Evolutionary conservation across 2,329 filamentous ascomycete species (phyloP), one percentile per base, ranked within the genome.

Genomic region (Verticillium longisporum): DNA sequence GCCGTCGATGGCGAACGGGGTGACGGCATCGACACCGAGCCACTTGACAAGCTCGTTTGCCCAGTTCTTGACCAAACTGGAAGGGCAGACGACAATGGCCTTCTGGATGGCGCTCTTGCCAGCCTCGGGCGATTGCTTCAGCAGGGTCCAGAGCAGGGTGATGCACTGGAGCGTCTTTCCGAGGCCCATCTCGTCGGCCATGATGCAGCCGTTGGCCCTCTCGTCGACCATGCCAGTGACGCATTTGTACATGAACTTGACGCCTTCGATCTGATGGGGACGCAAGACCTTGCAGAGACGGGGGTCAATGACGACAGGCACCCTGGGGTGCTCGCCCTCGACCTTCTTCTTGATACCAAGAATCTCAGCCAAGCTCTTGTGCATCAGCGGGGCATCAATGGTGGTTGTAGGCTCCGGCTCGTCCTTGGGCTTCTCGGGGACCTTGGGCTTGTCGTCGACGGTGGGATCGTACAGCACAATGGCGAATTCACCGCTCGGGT

Each of bases 101-200:
- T 99, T 99, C 68, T 97, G 91, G 55, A 99, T 97, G 0, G 92
- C 96, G 0, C 90, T 77, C 72, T 93, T 97, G 21, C 95, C 95
- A n/a, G 94, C 92, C 50, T 97, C 92, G 0, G 95, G 91, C 0
- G 93, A 96, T 71, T 99, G 95, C 73, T 97, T 98, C 15, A 99
- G 78, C 1, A 99, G 77, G 1, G 95, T 99, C 95, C 95, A 99
- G 81, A 99, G 88, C 57, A 99, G 83, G 0, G 95, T 86, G 69
- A 99, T 99, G 74, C 95, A 99, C 79, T 99, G 95, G 55, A 99
- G 77, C 18, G 95, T 99, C 78, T 99, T 99, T 61, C 95, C 95
- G 34, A 99, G 79, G 68, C 95, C 95, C 95, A 99, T 99, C 73
- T 97, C 95, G 73, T 99, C 95, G 59, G 95, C 95, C 95, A 99